phyloP scores from a whole-genome alignment of 2,329 filamentous ascomycete genomes.

The Aspergillus fructus region DNA sequence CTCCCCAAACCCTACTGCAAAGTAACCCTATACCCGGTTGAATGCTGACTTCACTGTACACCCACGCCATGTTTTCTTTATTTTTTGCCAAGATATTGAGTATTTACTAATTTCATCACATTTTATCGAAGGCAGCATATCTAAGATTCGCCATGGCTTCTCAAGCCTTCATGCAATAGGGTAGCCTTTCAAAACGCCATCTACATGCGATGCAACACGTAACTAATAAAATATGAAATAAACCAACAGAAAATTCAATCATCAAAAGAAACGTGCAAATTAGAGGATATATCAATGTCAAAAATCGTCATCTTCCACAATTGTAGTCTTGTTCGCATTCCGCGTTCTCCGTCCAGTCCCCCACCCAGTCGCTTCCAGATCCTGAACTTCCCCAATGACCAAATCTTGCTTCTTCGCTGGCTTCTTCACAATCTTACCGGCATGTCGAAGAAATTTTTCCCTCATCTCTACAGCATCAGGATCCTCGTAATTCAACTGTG shows the following conservation, averaged over 20 bases:
- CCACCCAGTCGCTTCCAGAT: constrained; percentile 36
- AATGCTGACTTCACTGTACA: too few relatives aligned
- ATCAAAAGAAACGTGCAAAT: not conserved
- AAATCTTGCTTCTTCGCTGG: constrained; percentile 15
- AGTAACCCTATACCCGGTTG: too few relatives aligned
- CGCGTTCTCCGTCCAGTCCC: constrained; percentile 36
- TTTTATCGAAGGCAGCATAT: too few relatives aligned
- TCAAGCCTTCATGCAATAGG: not conserved
- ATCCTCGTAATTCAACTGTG: constrained; percentile 50
- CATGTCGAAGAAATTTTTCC: constrained; percentile 52
- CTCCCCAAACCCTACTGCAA: too few relatives aligned
- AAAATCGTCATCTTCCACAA: constrained; percentile 13
- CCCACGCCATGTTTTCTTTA: too few relatives aligned
- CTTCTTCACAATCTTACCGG: constrained; percentile 43
- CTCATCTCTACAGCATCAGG: constrained; percentile 55
- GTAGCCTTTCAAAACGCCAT: not conserved
- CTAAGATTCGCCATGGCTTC: not conserved
- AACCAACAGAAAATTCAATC: not conserved
- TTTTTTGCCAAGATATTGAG: too few relatives aligned
- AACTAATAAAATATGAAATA: not conserved
- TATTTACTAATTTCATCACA: too few relatives aligned
- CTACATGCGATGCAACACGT: not conserved
- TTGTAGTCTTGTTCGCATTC: constrained; percentile 25
- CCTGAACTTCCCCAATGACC: constrained; percentile 31
- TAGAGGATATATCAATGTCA: not conserved